Conservation (phyloP, 164 flowering plant genomes). For the Vitis riparia region DNA sequence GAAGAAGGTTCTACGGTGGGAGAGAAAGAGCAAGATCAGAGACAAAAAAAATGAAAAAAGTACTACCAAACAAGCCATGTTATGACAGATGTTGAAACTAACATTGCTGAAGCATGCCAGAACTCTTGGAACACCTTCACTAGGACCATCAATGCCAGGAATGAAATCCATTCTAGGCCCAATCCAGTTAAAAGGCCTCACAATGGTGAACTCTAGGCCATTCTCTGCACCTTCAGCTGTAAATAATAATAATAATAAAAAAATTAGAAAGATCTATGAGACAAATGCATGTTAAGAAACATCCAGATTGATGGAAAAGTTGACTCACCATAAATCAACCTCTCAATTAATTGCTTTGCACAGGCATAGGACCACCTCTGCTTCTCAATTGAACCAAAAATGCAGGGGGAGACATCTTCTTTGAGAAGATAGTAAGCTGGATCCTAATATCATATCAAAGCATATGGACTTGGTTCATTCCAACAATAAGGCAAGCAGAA, state of each 20-base stretch:
- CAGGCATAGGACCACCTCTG: conserved; percentile 97
- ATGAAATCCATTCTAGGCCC: conserved; percentile 93
- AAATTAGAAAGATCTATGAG: neutral
- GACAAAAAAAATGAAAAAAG: neutral
- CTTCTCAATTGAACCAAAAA: conserved; percentile 83
- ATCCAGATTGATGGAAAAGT: neutral
- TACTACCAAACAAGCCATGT: neutral
- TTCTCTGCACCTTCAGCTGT: conserved; percentile 84
- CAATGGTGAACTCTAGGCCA: conserved; percentile 78
- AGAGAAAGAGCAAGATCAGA: neutral
- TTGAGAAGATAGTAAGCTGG: conserved; percentile 67
- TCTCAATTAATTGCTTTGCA: conserved; percentile 89
- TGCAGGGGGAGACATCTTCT: conserved; percentile 80
- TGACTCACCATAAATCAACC: conserved; percentile 74
- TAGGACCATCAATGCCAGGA: conserved; percentile 91
- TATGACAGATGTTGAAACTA: conserved; percentile 15
- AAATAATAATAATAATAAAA: neutral
- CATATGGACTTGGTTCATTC: conserved; percentile 1
- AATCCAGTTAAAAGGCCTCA: conserved; percentile 91
- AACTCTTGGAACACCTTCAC: conserved; percentile 90
- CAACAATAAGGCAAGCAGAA: too few species aligned
- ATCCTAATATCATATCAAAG: conserved; percentile 41
- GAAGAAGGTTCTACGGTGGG: conserved; percentile 45
- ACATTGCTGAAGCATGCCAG: conserved; percentile 92
- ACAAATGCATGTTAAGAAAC: neutral